Evolutionary conservation across 495 filamentous ascomycete genomes (phyloP).

Genomic region (Penicillium maclennaniae): DNA sequence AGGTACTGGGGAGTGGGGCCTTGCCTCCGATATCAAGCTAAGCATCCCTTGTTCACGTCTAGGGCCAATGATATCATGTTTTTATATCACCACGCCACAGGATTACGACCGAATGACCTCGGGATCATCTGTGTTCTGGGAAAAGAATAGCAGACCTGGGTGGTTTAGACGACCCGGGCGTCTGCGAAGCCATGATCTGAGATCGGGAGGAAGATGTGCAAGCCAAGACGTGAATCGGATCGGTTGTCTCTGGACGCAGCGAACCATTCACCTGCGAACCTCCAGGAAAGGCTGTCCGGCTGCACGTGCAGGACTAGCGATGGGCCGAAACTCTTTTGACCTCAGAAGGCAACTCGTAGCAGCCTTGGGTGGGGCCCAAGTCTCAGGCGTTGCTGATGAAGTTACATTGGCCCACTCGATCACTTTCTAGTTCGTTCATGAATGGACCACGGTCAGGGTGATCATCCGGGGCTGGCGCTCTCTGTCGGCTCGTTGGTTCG

Average conservation of each 20-base stretch:
- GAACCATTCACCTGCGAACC: neutral
- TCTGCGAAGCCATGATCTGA: constrained; percentile 1
- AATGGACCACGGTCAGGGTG: neutral
- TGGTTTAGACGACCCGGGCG: too few relatives aligned
- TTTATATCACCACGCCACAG: constrained; percentile 5
- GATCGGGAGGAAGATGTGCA: neutral
- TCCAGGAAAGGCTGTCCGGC: neutral
- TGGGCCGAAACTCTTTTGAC: neutral
- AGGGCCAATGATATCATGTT: constrained; percentile 3
- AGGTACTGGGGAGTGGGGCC: neutral
- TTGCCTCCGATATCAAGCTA: neutral
- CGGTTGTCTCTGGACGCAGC: neutral
- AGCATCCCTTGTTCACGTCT: neutral
- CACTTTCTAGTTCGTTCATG: too few relatives aligned
- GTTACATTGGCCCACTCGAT: too few relatives aligned
- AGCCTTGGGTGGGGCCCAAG: neutral
- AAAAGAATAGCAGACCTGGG: too few relatives aligned
- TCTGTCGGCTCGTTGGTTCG: too few relatives aligned
- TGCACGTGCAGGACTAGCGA: constrained; percentile 6
- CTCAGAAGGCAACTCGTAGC: neutral
- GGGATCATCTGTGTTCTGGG: neutral
- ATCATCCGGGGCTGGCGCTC: neutral
- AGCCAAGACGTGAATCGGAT: neutral
- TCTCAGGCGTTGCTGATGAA: too few relatives aligned
- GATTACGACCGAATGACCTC: neutral